Evolutionary conservation across 331 rosid species (phyloP).

Genomic region (Saraca asoca): DNA sequence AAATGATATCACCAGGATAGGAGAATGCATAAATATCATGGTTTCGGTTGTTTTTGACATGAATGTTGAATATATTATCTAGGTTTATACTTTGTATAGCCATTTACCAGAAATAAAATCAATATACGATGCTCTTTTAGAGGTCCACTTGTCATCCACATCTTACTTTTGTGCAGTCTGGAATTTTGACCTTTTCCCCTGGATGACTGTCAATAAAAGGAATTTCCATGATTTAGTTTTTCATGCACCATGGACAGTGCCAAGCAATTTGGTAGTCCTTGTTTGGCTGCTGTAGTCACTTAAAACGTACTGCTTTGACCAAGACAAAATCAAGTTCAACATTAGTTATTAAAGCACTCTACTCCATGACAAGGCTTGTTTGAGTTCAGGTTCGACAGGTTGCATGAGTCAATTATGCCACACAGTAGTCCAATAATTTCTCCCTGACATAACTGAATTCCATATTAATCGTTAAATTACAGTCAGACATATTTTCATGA

Average conservation of each 20-base stretch:
- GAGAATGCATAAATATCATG: constrained; percentile 6
- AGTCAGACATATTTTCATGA: neutral
- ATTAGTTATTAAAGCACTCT: too few relatives aligned
- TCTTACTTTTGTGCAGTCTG: neutral
- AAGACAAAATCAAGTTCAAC: too few relatives aligned
- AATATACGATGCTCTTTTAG: neutral
- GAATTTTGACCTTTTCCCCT: constrained; percentile 4
- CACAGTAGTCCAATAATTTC: neutral
- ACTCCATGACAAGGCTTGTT: too few relatives aligned
- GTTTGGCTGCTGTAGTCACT: too few relatives aligned
- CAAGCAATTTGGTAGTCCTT: neutral
- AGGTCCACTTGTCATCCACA: constrained; percentile 2
- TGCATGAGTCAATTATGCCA: neutral
- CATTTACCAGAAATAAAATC: neutral
- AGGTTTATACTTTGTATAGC: neutral
- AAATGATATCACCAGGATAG: neutral
- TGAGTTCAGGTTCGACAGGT: neutral
- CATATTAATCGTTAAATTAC: neutral
- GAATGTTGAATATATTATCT: neutral
- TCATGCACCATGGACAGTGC: constrained; percentile 14
- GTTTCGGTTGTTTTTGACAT: constrained; percentile 13
- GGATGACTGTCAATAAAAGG: neutral
- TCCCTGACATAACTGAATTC: neutral
- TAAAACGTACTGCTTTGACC: too few relatives aligned
- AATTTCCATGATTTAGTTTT: constrained; percentile 7